Base-by-base conservation (phyloP, 192 early-diverging fungal species). In the Mortierella hygrophila region DNA sequence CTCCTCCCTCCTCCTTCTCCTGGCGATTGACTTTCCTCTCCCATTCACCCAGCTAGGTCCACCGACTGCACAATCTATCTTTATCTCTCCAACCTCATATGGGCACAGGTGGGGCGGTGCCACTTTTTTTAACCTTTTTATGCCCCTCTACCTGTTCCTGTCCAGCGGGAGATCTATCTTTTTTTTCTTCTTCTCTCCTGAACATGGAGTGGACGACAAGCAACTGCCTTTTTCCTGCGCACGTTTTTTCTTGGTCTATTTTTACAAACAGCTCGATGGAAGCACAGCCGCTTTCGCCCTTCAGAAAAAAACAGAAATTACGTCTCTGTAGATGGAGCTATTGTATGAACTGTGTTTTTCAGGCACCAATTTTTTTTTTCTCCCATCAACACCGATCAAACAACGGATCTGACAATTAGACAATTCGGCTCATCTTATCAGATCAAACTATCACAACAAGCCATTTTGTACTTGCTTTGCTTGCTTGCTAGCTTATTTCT, bases 181-280 rank as follows among this genome's bases (percentile, higher is more conserved):
- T 44, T 46, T 46, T 40, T 40, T 40, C n/a, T 40, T 60, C n/a
- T 60, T 23, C 23, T 60, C 6, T 10, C n/a, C n/a, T n/a, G 11
- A 60, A 32, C 26, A 63, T 63, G 10, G 26, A 63, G 8, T 40
- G 21, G 38, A n/a, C 49, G 18, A 37, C 9, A 68, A 4, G 29
- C 65, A 16, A 32, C 11, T 68, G 49, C 44, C 44, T 40, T 40
- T 40, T 46, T 6, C 29, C 60, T 11, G 60, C 29, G 29, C 60
- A 65, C 60, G 60, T 65, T 65, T 65, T 63, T 63, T 63, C 6
- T 55, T 55, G 32, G 32, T 65, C 60, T 65, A 65, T 65, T 65
- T 65, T 65, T 65, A 65, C 60, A 65, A 13, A 13, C 13, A 10
- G 60, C 4, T 65, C 11, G 29, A 29, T 32, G 29, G 26, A 26